phyloP scores from a whole-genome alignment of 2,329 filamentous ascomycete genomes.

The Aspergillus luchuensis region DNA sequence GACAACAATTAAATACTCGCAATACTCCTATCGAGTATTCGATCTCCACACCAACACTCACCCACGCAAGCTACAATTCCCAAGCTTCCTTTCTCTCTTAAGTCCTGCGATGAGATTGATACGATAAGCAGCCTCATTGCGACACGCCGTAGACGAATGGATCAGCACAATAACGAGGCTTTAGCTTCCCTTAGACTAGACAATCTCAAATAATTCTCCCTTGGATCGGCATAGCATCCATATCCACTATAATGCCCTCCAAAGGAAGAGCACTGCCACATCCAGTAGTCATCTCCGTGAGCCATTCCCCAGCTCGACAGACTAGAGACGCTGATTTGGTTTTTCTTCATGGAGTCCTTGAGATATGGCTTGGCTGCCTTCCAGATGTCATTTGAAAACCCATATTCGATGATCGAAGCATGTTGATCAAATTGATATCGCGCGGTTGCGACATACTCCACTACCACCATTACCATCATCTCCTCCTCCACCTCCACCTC shows the following conservation, averaged over 20 bases:
- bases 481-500: no score
- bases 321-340: no score
- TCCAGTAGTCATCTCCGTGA: neutral
- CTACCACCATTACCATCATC: no score
- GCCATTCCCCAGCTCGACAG: neutral
- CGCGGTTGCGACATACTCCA: neutral
- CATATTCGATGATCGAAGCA: neutral
- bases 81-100: neutral
- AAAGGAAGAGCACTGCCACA: neutral
- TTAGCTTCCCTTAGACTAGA: neutral
- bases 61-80: neutral
- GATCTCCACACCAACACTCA: neutral
- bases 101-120: slow-evolving; percentile 6
- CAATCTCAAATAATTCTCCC: slow-evolving; percentile 1
- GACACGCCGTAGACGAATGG: neutral
- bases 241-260: neutral
- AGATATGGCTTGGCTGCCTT: no score
- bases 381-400: neutral
- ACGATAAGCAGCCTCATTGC: slow-evolving; percentile 4
- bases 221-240: neutral
- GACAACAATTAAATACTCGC: no score
- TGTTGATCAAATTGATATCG: neutral
- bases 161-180: slow-evolving; percentile 6
- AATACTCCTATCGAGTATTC: neutral
- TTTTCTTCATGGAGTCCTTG: no score